Conservation (phyloP, 148 eudicot species). For the Rhododendron ovatum region DNA sequence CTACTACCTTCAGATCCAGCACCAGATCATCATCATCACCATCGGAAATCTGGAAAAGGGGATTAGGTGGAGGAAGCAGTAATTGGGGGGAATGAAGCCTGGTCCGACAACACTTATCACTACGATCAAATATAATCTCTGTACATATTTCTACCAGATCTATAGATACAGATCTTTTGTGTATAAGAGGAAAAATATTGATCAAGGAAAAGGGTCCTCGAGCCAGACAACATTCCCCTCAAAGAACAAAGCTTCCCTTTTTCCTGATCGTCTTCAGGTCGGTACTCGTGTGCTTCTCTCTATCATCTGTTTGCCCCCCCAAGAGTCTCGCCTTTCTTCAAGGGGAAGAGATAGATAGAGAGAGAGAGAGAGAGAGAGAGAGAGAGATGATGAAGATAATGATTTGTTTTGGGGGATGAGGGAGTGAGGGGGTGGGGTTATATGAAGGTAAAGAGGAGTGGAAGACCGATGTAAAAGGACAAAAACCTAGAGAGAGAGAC, state of each 20-base stretch:
- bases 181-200: neutral
- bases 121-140: neutral
- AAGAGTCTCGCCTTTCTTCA: slow-evolving; percentile 34
- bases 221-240: slow-evolving; percentile 92
- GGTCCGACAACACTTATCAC: slow-evolving; percentile 43
- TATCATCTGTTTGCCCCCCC: slow-evolving; percentile 11
- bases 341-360: slow-evolving; percentile 17
- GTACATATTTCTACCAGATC: neutral
- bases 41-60: too few relatives aligned
- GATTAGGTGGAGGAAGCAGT: slow-evolving; percentile 3
- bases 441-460: slow-evolving; percentile 17
- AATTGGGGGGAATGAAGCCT: slow-evolving; percentile 70
- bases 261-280: neutral
- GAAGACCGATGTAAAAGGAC: slow-evolving; percentile 9
- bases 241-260: slow-evolving; percentile 30
- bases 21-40: neutral
- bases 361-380: slow-evolving; percentile 8
- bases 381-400: slow-evolving; percentile 15
- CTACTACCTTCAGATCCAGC: slow-evolving; percentile 13
- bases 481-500: slow-evolving; percentile 7
- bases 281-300: neutral
- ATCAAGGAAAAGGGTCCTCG: slow-evolving; percentile 43
- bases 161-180: neutral
- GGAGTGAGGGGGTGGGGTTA: slow-evolving; percentile 21
- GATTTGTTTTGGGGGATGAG: slow-evolving; percentile 12